Base-by-base conservation (phyloP, 495 filamentous ascomycete species). In the Aspergillus baeticus region DNA sequence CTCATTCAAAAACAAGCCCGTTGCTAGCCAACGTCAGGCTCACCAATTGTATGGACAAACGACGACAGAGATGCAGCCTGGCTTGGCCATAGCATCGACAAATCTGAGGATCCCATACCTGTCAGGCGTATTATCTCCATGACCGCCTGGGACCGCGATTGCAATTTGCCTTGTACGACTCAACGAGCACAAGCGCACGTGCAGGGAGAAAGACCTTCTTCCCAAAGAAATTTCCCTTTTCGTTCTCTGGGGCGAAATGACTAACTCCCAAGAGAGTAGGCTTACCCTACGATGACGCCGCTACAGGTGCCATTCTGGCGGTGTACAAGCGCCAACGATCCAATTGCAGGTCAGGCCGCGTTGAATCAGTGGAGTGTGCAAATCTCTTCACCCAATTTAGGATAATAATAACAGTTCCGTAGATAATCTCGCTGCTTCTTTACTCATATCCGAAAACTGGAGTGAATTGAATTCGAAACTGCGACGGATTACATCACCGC, bases 241-340 rank as follows among this genome's bases (percentile, higher is more conserved):
- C 13, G 17, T 43, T 46, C 41, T 47, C 56, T 45, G 49, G 50
- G 23, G 21, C 18, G 20, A 37, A 45, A 54, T 55, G 13, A 14
- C 41, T 15, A 29, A 22, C 20, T 23, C 41, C 22, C 6, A 10
- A 10, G 20, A 22, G 34, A 50, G 34, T 22, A 50, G 20, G 34
- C 20, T 50, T n/a, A 38, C n/a, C 47, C 47, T 38, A 23, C 21
- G 61, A 55, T 48, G 61, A 57, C 56, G 58, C 52, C 26, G 22
- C 41, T 29, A 20, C 42, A 54, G 31, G 34, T 36, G 60, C 41
- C 55, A 49, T 60, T 58, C 51, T 64, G 54, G 62, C 62, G 62
- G 62, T 64, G 62, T 58, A 61, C 58, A 58, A 37, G 46, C 33
- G 52, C 51, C 22, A 41, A 21, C 37, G 58, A 58, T 21, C 62